These are phyloP conservation scores for Globisporangium canariense DNA, from an alignment of 352 stramenopile genomes.

Conservation along the genomic window DNA sequence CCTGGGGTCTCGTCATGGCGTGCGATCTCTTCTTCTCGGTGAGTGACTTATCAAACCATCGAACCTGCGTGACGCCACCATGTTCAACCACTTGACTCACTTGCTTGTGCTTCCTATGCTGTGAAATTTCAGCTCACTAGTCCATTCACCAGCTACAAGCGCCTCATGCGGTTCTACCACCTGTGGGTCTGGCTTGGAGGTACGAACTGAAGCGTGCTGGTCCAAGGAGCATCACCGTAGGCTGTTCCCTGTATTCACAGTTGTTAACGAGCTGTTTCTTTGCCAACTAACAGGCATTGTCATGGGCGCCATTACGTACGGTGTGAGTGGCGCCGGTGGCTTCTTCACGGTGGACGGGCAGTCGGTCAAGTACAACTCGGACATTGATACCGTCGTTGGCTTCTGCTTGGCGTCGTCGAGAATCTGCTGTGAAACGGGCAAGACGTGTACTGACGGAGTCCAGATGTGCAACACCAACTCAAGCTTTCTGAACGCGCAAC, in stretches of 20 bases:
- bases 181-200: slow-evolving; percentile 79
- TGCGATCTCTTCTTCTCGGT: slow-evolving; percentile 85
- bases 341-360: slow-evolving; percentile 86
- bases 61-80: background rate
- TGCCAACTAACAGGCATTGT: slow-evolving; percentile 35
- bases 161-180: slow-evolving; percentile 88
- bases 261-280: background rate
- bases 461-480: slow-evolving; percentile 39
- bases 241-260: background rate
- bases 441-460: slow-evolving; percentile 39
- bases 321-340: slow-evolving; percentile 58
- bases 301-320: slow-evolving; percentile 77
- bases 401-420: slow-evolving; percentile 83
- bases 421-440: slow-evolving; percentile 61
- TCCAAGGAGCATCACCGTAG: background rate
- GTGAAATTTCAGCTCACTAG: slow-evolving; percentile 50
- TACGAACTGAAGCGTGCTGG: background rate
- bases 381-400: slow-evolving; percentile 64
- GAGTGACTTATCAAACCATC: background rate
- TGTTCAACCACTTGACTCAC: background rate
- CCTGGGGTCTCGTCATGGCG: slow-evolving; percentile 86
- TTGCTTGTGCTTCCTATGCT: background rate
- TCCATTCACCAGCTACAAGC: slow-evolving; percentile 89
- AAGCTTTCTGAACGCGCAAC: slow-evolving; percentile 76
- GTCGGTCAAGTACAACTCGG: slow-evolving; percentile 70